A percentile compares a stretch with the other conserved stretches of the same genome.
phyloP scores from a whole-genome alignment of 148 eudicot species.

The Fagopyrum homotropicum region DNA sequence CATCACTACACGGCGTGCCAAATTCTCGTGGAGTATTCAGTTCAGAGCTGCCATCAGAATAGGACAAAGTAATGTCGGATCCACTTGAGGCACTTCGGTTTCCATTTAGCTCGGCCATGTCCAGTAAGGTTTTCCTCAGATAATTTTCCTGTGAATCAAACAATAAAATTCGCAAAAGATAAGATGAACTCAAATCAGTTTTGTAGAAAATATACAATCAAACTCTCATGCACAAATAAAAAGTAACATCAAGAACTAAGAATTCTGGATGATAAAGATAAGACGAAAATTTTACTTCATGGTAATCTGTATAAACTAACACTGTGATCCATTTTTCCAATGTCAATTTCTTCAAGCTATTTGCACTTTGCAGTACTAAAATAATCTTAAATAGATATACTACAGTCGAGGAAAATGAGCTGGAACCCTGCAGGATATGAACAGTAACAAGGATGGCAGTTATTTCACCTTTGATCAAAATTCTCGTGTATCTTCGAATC shows the following conservation, averaged over 20 bases:
- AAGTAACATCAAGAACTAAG: not conserved
- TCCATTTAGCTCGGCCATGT: slow-evolving; percentile 33
- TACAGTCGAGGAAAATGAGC: not conserved
- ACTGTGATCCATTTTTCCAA: not conserved
- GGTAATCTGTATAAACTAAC: slow-evolving; percentile 37
- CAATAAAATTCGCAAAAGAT: slow-evolving; percentile 9
- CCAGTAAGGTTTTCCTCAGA: slow-evolving; percentile 33
- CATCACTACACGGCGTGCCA: slow-evolving; percentile 26
- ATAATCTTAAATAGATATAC: slow-evolving; percentile 11
- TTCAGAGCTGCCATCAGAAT: slow-evolving; percentile 69
- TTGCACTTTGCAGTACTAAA: slow-evolving; percentile 25
- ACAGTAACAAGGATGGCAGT: not conserved
- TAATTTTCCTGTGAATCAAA: slow-evolving; percentile 48
- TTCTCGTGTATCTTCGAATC: slow-evolving; percentile 67
- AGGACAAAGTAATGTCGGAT: slow-evolving; percentile 79
- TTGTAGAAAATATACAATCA: not conserved
- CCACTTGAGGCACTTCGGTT: slow-evolving; percentile 53
- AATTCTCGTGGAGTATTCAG: slow-evolving; percentile 54
- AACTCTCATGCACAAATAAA: not conserved
- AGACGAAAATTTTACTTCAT: slow-evolving; percentile 47
- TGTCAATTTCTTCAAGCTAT: slow-evolving; percentile 45
- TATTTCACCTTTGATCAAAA: slow-evolving; percentile 54
- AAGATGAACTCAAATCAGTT: not conserved
- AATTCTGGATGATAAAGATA: not conserved
- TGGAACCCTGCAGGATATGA: not conserved